Evolutionary conservation across 2,329 filamentous ascomycete genomes (phyloP).

Genomic region (Truncatella angustata): DNA sequence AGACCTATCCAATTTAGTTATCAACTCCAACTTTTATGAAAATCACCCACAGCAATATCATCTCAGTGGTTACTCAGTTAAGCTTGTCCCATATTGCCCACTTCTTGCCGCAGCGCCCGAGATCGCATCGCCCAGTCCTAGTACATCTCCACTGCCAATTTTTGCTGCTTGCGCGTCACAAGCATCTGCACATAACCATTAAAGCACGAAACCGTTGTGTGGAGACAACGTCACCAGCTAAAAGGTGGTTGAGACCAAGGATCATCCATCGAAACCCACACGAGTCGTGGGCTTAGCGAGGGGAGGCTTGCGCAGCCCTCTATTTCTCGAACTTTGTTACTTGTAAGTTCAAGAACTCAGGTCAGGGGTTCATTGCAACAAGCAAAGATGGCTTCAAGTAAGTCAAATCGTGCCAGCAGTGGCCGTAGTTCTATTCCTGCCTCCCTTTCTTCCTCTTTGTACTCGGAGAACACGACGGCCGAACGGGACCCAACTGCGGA

Average conservation of each 20-base stretch:
- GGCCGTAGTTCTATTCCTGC: slow-evolving; percentile 12
- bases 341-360: neutral
- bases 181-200: neutral
- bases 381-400: slow-evolving; percentile 17
- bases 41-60: neutral
- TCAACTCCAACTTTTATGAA: too few species aligned
- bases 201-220: slow-evolving; percentile 5
- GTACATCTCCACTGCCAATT: slow-evolving; percentile 2
- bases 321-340: neutral
- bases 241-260: slow-evolving; percentile 4
- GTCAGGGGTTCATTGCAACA: slow-evolving; percentile 1
- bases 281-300: neutral
- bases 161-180: slow-evolving; percentile 5
- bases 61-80: neutral
- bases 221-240: neutral
- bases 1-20: neutral
- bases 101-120: slow-evolving; percentile 6
- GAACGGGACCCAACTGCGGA: neutral
- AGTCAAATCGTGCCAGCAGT: slow-evolving; percentile 12
- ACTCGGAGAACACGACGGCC: neutral
- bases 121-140: neutral
- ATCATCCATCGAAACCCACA: slow-evolving; percentile 3
- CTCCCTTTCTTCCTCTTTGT: slow-evolving; percentile 2
- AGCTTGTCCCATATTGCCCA: slow-evolving; percentile 6
- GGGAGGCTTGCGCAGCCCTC: slow-evolving; percentile 6